These are phyloP conservation scores for Boletus pseudo-olivaceus DNA, from an alignment of 768 basidiomycete genomes.

Conservation along the genomic window DNA sequence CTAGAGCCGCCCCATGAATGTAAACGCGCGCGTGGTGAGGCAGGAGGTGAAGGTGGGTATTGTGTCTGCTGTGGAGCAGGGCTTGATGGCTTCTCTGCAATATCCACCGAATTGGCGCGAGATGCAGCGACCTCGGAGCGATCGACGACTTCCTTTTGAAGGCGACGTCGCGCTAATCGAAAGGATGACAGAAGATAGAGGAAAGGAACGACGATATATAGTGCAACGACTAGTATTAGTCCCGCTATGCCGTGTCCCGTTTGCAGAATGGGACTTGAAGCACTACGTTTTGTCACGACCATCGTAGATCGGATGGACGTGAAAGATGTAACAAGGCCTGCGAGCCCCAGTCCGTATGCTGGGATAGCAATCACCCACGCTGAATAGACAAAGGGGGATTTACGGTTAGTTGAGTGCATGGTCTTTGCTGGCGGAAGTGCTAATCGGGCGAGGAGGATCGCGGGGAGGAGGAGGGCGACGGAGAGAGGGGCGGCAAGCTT, in stretches of 20 bases:
- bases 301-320: slow-evolving; percentile 43
- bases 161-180: slow-evolving; percentile 7
- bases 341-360: slow-evolving; percentile 60
- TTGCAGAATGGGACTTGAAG: slow-evolving; percentile 37
- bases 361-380: slow-evolving; percentile 40
- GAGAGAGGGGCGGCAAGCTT: slow-evolving; percentile 48
- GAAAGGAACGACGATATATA: slow-evolving; percentile 54
- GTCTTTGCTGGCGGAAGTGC: slow-evolving; percentile 36
- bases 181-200: slow-evolving; percentile 33
- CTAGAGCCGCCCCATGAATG: slow-evolving; percentile 39
- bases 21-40: slow-evolving; percentile 30
- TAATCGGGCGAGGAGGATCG: slow-evolving; percentile 40
- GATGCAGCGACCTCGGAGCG: slow-evolving; percentile 25
- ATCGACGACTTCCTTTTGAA: slow-evolving; percentile 20
- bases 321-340: slow-evolving; percentile 60
- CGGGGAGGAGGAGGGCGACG: slow-evolving; percentile 42
- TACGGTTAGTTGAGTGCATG: slow-evolving; percentile 18
- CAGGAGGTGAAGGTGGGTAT: slow-evolving; percentile 30
- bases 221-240: slow-evolving; percentile 56
- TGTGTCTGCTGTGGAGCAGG: slow-evolving; percentile 29
- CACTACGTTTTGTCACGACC: slow-evolving; percentile 31
- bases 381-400: slow-evolving; percentile 32
- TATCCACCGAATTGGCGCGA: slow-evolving; percentile 38
- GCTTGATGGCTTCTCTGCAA: slow-evolving; percentile 38
- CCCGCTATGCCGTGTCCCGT: slow-evolving; percentile 67